Evolutionary conservation across 306 rosid species (phyloP), one percentile per base, ranked within the genome.

Genomic region (Coriaria nepalensis): DNA sequence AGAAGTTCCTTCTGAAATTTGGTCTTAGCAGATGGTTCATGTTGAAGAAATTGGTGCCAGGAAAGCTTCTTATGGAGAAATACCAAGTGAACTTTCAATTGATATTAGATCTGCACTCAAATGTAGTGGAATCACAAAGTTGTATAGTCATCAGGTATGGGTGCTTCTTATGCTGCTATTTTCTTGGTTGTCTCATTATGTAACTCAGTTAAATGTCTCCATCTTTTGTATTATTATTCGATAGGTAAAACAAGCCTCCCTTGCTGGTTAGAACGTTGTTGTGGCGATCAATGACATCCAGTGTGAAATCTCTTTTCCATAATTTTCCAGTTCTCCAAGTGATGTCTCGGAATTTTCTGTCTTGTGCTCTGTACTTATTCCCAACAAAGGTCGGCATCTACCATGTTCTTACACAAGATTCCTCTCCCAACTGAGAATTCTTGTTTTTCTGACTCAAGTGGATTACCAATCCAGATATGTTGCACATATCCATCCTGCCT

Each of bases 391-490:
- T 88, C 56, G 55, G 72, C 43, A 72, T 20, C 29, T 20, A 20
- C 29, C 29, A 20, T 20, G 29, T 20, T 20, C 2, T 20, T 20
- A 20, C 29, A 20, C 29, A 1, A 20, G 29, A 20, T 20, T 20
- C 29, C 29, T 20, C 29, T 1, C 29, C 29, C 29, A 20, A 20
- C 29, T 20, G 1, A 2, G 43, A 52, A 14, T 58, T 37, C 33
- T 56, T 49, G 41, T 20, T 70, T 35, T 42, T 71, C 52, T 63
- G 50, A 53, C 34, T 70, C 74, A 77, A 88, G 95, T 59, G 83
- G 78, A 84, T 88, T 66, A 88, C 97, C 60, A 88, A 88, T 84
- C 97, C 97, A 52, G 97, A 88, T 69, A 88, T 84, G 97, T 63
- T 88, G 48, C 95, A 88, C 73, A 53, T 84, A 71, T 76, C 97